Conservation (phyloP, 75 land plant species). For the Pinus albicaulis region DNA sequence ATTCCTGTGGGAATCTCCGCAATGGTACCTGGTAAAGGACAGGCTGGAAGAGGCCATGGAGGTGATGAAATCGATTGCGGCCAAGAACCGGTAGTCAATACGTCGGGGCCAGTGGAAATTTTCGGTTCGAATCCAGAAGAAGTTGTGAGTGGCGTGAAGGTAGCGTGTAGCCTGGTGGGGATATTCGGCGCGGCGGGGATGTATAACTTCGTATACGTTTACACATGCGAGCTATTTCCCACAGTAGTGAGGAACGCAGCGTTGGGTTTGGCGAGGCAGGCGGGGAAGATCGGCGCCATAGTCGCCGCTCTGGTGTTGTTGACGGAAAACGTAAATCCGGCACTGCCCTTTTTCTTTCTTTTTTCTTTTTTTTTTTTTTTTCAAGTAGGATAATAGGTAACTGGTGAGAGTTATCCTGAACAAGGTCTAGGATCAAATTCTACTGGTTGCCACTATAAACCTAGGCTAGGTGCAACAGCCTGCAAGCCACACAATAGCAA, state of each 20-base stretch:
- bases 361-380: too few species aligned
- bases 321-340: conserved; percentile 20
- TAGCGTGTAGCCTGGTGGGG: too few species aligned
- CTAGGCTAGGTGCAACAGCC: too few species aligned
- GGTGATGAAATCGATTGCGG: conserved; percentile 26
- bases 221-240: conserved; percentile 88
- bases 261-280: conserved; percentile 69
- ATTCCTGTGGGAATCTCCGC: conserved; percentile 38
- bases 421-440: too few species aligned
- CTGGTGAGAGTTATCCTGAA: too few species aligned
- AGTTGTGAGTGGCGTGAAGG: too few species aligned
- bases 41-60: conserved; percentile 27
- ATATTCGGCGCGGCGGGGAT: conserved; percentile 92
- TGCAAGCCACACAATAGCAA: too few species aligned
- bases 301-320: conserved; percentile 82
- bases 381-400: too few species aligned
- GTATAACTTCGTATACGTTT: too few species aligned
- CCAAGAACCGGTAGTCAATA: conserved; percentile 19
- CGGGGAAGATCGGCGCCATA: conserved; percentile 74
- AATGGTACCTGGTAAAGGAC: conserved; percentile 33
- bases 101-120: too few species aligned
- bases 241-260: conserved; percentile 93
- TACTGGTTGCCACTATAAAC: too few species aligned
- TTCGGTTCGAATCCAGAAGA: too few species aligned
- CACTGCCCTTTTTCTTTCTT: conserved; percentile 64